These are phyloP conservation scores for Trichoderma citrinoviride DNA, from an alignment of 2,329 filamentous ascomycete species.

Conservation along the genomic window DNA sequence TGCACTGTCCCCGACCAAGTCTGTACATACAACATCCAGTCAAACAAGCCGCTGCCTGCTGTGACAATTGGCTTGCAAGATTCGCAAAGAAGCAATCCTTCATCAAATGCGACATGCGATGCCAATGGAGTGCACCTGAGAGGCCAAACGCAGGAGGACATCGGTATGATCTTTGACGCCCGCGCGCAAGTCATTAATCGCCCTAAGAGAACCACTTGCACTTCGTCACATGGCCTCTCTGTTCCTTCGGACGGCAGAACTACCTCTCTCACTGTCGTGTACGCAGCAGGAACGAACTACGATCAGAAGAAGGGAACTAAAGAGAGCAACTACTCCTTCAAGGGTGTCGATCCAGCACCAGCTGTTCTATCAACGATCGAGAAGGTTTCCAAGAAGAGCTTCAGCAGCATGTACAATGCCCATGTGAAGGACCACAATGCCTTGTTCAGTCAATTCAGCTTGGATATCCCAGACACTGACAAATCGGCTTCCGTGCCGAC, in stretches of 20 bases:
- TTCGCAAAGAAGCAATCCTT: conserved; percentile 27
- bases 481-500: conserved; percentile 42
- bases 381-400: conserved; percentile 35
- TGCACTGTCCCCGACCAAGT: conserved; percentile 45
- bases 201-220: background rate
- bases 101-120: conserved; percentile 25
- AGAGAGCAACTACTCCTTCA: conserved; percentile 45
- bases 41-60: conserved; percentile 35
- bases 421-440: conserved; percentile 44
- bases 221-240: conserved; percentile 29
- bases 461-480: conserved; percentile 45
- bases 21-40: conserved; percentile 26
- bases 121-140: conserved; percentile 10
- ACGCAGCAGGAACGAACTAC: conserved; percentile 45
- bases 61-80: conserved; percentile 45
- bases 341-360: conserved; percentile 44
- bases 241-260: conserved; percentile 6
- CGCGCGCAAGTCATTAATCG: conserved; percentile 8
- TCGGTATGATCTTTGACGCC: conserved; percentile 17
- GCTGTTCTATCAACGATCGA: conserved; percentile 37
- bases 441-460: conserved; percentile 40
- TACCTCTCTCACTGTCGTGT: conserved; percentile 30
- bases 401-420: conserved; percentile 32
- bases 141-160: conserved; percentile 4
- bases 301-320: conserved; percentile 49